Evolutionary conservation across 2,329 filamentous ascomycete genomes (phyloP).

Genomic region (Ophiostoma novo-ulmi): DNA sequence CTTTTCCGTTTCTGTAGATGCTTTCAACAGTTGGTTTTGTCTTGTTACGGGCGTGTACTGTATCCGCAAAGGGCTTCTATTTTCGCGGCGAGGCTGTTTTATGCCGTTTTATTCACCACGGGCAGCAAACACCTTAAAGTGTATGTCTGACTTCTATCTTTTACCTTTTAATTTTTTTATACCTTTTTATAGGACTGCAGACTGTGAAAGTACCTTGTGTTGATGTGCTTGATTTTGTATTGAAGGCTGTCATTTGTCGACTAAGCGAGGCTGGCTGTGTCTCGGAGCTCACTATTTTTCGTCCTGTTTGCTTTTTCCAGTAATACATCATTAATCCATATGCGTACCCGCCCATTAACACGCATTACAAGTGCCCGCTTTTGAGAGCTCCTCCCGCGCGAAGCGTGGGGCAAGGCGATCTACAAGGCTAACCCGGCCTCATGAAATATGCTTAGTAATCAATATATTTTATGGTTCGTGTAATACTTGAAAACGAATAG

Average conservation of each 20-base stretch:
- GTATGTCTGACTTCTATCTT: background rate
- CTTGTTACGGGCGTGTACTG: background rate
- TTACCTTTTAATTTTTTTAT: background rate
- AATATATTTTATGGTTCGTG: too few species aligned
- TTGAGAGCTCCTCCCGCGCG: background rate
- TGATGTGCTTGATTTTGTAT: background rate
- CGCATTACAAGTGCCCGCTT: background rate
- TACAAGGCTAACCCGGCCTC: background rate
- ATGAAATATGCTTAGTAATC: background rate
- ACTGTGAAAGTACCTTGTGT: background rate
- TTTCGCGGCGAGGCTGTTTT: background rate
- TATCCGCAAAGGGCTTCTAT: background rate
- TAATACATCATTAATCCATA: background rate
- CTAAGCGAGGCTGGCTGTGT: slow-evolving; percentile 9
- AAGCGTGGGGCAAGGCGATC: background rate
- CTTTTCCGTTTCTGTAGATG: background rate
- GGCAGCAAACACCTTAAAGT: background rate
- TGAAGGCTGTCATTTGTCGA: background rate
- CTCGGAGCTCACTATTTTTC: background rate
- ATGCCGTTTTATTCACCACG: background rate
- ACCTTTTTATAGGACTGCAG: background rate
- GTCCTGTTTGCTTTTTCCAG: background rate
- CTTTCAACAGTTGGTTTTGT: background rate
- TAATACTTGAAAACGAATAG: too few species aligned
- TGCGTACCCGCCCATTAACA: slow-evolving; percentile 3